Base-by-base conservation (phyloP, 345 rosid species). In the Syzygium aqueum region DNA sequence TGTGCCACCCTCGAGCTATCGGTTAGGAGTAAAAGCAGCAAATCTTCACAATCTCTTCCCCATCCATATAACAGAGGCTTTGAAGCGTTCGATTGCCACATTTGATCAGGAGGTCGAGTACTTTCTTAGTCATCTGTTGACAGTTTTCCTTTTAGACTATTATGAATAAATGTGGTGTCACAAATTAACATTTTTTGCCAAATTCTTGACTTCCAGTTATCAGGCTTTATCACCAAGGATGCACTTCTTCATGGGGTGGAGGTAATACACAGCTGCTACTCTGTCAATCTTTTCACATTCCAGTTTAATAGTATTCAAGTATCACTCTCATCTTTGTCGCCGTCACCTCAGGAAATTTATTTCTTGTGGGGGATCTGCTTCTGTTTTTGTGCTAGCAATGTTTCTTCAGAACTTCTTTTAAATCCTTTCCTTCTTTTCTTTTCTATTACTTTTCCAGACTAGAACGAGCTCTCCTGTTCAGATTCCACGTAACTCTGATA, bases 181-280 rank as follows among this genome's bases (percentile, higher is more conserved):
- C 11, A 54, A 82, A 85, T 82, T 86, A 46, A 56, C 14, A 33
- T 87, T 85, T 63, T 85, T 50, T 49, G 65, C 87, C 40, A 87
- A 85, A 88, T 40, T 54, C 63, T 86, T 80, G 88, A 89, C 80
- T 86, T 91, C 90, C 95, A 97, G 99, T 90, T 97, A 89, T 96
- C 99, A 40, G 99, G 99, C 89, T 96, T 95, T 89, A 93, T 96
- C 89, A 92, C 99, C 61, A 90, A 93, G 85, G 95, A 94, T 30
- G 99, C 96, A 86, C 97, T 97, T 88, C 99, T 97, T 89, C 99
- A 96, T 53, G 99, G 99, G 12, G 99, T 94, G 85, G 99, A 97
- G 99, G 99, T 97, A 93, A 84, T 52, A 27, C 49, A 40, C 12
- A 16, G 28, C 40, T 49, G 9, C 84, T 56, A 61, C 83, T 67